phyloP scores from a whole-genome alignment of 2,329 filamentous ascomycete genomes.

The Neodidymelliopsis sp. region DNA sequence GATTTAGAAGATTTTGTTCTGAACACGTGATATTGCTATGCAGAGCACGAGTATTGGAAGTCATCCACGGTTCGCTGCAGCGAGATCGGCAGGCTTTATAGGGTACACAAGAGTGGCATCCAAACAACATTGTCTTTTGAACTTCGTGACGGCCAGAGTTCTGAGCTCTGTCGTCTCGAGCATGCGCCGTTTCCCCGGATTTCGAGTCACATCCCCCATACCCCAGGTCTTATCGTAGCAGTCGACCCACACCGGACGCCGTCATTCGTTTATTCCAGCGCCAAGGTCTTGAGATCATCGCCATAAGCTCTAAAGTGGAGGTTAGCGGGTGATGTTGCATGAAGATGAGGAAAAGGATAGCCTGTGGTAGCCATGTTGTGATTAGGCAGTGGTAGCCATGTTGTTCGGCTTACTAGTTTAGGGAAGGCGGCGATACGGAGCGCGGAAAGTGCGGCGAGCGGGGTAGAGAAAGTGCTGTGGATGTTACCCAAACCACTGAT shows the following conservation, averaged over 20 bases:
- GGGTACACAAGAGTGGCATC: neutral
- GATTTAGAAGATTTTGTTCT: too few species aligned
- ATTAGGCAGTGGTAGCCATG: neutral
- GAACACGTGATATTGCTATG: too few species aligned
- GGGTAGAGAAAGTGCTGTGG: conserved; percentile 7
- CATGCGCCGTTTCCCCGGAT: conserved; percentile 3
- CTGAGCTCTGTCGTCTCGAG: neutral
- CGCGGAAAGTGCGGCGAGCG: conserved; percentile 13
- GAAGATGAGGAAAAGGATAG: neutral
- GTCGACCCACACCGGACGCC: neutral
- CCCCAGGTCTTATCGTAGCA: conserved; percentile 7
- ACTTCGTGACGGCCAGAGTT: neutral
- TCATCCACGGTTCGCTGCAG: neutral
- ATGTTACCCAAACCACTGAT: too few species aligned
- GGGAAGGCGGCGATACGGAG: conserved; percentile 3
- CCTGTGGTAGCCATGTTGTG: neutral
- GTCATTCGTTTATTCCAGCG: conserved; percentile 1
- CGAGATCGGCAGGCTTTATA: conserved; percentile 1
- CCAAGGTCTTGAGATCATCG: conserved; percentile 1
- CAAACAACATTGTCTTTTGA: neutral
- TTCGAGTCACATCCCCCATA: conserved; percentile 12
- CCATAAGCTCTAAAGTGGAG: neutral
- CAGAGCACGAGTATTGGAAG: neutral
- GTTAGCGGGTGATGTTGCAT: neutral
- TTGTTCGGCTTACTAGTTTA: conserved; percentile 6